Base-by-base conservation (phyloP, 495 filamentous ascomycete genomes). In the Penicillium parvum region DNA sequence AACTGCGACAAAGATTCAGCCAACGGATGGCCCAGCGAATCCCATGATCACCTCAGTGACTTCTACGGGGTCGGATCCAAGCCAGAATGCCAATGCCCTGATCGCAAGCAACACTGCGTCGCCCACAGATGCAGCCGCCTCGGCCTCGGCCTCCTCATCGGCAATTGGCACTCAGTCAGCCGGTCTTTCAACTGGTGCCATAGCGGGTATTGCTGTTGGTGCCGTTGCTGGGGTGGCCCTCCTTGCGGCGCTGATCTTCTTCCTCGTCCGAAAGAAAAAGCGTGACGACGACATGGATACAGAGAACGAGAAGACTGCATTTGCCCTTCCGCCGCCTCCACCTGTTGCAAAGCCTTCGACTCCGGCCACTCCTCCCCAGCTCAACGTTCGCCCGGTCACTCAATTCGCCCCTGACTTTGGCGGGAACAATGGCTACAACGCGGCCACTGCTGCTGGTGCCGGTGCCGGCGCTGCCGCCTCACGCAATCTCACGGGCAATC, bases 371-470 rank as follows among this genome's bases (percentile, higher is more conserved):
- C 86, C 91, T 3, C 90, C 92, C 5, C 80, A 82, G 40, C 74
- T 97, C 30, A 94, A 89, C 52, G 75, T 96, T 36, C 84, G 88
- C 26, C 92, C 90, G 0, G 78, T 95, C 22, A 91, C 89, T 40
- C 82, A 95, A 53, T 94, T 97, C 61, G 74, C 84, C 9, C 90
- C 90, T 7, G 83, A 78, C 45, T 70, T 89, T 28, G 63, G 25
- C 66, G 69, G 43, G 52, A 64, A 56, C 57, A 65, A 55, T 12
- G 38, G 37, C 21, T 43, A 48, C n/a, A 58, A 66, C 39, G 47
- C 60, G 21, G 49, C 75, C 33, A 12, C 50, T 14, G 52, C 69
- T 23, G 55, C 55, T 40, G 57, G 61, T 30, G 54, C 51, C 37
- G 54, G 58, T 18, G 57, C 53, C 11, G 48, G 37, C 27, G 60